These are phyloP conservation scores for Circinella minor DNA, from an alignment of 371 early-diverging fungal species.

Conservation along the genomic window DNA sequence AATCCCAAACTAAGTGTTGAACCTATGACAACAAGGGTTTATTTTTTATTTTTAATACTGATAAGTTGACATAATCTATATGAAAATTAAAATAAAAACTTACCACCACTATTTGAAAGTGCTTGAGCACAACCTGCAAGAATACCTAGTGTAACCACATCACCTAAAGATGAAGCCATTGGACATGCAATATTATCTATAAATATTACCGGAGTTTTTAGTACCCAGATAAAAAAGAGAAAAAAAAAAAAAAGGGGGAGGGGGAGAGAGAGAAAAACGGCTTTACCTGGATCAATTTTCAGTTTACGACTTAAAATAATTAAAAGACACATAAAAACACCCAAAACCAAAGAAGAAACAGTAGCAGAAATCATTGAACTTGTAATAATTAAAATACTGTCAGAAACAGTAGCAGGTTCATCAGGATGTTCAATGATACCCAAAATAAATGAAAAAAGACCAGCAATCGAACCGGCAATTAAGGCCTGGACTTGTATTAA, in stretches of 20 bases:
- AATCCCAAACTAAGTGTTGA: conserved; percentile 52
- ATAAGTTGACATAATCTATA: no score
- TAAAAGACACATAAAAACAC: conserved; percentile 73
- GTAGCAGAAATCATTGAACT: conserved; percentile 78
- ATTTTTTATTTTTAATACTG: background rate
- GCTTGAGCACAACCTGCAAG: conserved; percentile 63
- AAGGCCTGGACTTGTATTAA: conserved; percentile 77
- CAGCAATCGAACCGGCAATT: conserved; percentile 73
- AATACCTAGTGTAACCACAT: conserved; percentile 72
- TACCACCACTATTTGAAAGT: conserved; percentile 52
- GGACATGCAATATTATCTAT: conserved; percentile 73
- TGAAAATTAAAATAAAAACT: background rate
- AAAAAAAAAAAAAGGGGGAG: no score
- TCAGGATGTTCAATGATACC: conserved; percentile 64
- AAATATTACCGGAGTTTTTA: conserved; percentile 5
- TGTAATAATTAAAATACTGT: conserved; percentile 70
- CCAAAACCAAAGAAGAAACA: conserved; percentile 74
- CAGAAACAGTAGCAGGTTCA: conserved; percentile 45
- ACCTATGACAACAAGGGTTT: conserved; percentile 24
- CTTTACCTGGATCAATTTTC: conserved; percentile 79
- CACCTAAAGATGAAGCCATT: conserved; percentile 76
- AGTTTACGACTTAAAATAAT: conserved; percentile 69
- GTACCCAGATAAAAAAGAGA: no score
- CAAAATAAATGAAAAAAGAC: conserved; percentile 66
- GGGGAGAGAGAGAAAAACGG: no score